phyloP scores from a whole-genome alignment of 148 eudicot genomes.

The Fallopia convolvulus region DNA sequence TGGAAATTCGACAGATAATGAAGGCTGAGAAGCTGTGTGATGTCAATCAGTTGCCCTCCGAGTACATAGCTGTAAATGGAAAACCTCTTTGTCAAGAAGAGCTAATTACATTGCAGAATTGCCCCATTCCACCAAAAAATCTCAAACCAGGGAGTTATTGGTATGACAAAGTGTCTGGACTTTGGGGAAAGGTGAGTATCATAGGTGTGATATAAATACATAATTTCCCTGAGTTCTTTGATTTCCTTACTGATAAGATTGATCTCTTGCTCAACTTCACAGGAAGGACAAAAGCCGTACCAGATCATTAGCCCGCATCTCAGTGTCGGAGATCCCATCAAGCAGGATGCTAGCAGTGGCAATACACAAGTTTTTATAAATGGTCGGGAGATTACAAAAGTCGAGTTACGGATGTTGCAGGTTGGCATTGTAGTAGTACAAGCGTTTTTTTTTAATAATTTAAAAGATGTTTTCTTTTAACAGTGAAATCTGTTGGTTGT shows the following conservation, averaged over 20 bases:
- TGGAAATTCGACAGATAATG: slow-evolving; percentile 87
- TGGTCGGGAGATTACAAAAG: slow-evolving; percentile 96
- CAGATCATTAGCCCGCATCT: slow-evolving; percentile 85
- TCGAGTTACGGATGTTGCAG: slow-evolving; percentile 95
- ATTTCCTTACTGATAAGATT: slow-evolving; percentile 7
- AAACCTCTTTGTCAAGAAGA: slow-evolving; percentile 84
- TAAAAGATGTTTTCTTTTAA: not conserved
- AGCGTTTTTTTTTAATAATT: slow-evolving; percentile 8
- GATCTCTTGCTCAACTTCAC: slow-evolving; percentile 17
- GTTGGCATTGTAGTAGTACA: slow-evolving; percentile 24
- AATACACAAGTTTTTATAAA: slow-evolving; percentile 89
- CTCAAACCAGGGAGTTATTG: slow-evolving; percentile 90
- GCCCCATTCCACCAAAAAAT: slow-evolving; percentile 81
- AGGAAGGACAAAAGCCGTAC: slow-evolving; percentile 96
- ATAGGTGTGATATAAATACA: not conserved
- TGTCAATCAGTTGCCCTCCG: slow-evolving; percentile 86
- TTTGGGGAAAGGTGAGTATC: slow-evolving; percentile 96
- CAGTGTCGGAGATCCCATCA: slow-evolving; percentile 83
- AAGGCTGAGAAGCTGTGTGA: slow-evolving; percentile 89
- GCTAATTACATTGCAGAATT: slow-evolving; percentile 62
- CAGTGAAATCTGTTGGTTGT: slow-evolving; percentile 12
- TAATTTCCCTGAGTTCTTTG: not conserved
- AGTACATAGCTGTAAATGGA: slow-evolving; percentile 75
- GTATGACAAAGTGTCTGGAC: slow-evolving; percentile 99
- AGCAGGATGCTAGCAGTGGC: slow-evolving; percentile 82